These are phyloP conservation scores for Ustilago xerochloae DNA, from an alignment of 1,284 basidiomycete genomes.

Conservation along the genomic window DNA sequence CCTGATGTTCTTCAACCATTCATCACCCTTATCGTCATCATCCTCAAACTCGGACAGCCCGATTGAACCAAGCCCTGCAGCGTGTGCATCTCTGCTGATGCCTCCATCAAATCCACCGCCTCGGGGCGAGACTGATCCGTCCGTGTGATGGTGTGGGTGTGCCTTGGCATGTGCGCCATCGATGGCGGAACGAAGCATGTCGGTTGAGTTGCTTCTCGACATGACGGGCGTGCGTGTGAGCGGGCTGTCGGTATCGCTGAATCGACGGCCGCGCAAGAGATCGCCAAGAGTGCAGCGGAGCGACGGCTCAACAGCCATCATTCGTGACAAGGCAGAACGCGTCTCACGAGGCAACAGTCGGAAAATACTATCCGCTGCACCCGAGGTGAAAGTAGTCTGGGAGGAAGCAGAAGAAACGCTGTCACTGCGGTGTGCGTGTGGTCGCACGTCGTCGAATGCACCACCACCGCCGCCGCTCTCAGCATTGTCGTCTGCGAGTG, in stretches of 20 bases:
- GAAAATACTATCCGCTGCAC: conserved; percentile 96
- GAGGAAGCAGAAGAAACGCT: conserved; percentile 73
- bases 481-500: conserved; percentile 31
- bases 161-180: conserved; percentile 34
- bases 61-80: conserved; percentile 43
- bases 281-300: conserved; percentile 94
- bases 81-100: conserved; percentile 43
- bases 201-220: conserved; percentile 55
- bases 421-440: conserved; percentile 52
- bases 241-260: conserved; percentile 59
- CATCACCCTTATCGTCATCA: conserved; percentile 68
- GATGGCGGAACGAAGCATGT: conserved; percentile 45
- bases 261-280: conserved; percentile 79
- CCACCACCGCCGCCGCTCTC: conserved; percentile 17
- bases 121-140: conserved; percentile 31
- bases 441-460: conserved; percentile 42
- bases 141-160: conserved; percentile 6
- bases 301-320: conserved; percentile 90
- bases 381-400: conserved; percentile 79
- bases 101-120: conserved; percentile 22
- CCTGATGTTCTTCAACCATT: conserved; percentile 68
- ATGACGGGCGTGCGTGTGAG: conserved; percentile 60
- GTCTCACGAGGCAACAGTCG: conserved; percentile 91
- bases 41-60: conserved; percentile 64
- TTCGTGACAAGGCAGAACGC: conserved; percentile 81